phyloP scores from a whole-genome alignment of 1,139 yeast species.

The Yamadazyma triangularis region DNA sequence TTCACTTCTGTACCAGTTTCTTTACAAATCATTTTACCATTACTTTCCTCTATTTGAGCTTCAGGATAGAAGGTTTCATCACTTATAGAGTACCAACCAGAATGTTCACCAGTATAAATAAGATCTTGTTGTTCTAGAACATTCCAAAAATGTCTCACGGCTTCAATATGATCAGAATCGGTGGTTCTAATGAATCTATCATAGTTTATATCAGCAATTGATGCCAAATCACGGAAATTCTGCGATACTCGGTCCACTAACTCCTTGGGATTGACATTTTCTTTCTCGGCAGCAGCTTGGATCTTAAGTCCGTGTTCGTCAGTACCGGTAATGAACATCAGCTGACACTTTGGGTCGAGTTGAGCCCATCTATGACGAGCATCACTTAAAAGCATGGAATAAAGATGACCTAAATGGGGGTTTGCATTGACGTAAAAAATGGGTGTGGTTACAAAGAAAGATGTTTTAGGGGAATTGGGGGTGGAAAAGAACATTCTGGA shows the following conservation, averaged over 20 bases:
- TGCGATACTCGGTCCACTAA: constrained; percentile 70
- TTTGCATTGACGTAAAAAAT: constrained; percentile 93
- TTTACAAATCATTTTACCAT: constrained; percentile 46
- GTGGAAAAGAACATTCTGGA: background rate
- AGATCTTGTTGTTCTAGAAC: constrained; percentile 53
- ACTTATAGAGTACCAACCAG: constrained; percentile 93
- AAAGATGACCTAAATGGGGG: constrained; percentile 93
- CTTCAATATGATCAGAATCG: constrained; percentile 65
- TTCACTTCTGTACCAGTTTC: constrained; percentile 77
- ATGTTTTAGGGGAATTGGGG: constrained; percentile 14
- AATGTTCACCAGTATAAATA: constrained; percentile 77
- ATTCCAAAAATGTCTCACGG: constrained; percentile 71
- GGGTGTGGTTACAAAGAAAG: constrained; percentile 76
- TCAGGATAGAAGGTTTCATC: constrained; percentile 95
- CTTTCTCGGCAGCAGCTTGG: constrained; percentile 59
- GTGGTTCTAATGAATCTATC: constrained; percentile 90
- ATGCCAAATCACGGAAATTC: constrained; percentile 62
- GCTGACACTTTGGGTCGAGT: constrained; percentile 26
- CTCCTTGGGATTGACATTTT: constrained; percentile 48
- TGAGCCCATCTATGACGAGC: constrained; percentile 71
- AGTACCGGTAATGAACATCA: constrained; percentile 82
- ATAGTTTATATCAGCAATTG: constrained; percentile 49
- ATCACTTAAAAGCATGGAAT: constrained; percentile 83
- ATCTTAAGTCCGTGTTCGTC: constrained; percentile 97
- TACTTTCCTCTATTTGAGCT: constrained; percentile 45